Base-by-base conservation (phyloP, 176 grass and related monocot genomes). In the Triticum monococcum region DNA sequence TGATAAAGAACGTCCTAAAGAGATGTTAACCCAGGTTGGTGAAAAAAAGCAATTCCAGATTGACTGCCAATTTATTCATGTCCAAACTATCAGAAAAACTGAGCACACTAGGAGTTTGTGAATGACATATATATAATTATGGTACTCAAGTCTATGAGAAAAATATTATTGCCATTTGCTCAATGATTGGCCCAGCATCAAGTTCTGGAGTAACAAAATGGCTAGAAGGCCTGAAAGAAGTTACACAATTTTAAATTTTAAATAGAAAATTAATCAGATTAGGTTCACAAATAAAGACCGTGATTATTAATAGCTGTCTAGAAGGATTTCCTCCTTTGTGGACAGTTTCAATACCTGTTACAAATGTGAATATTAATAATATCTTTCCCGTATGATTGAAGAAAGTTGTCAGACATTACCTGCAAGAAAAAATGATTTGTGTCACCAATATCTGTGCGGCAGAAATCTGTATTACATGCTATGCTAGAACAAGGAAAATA, bases 191-290 rank as follows among this genome's bases (percentile, higher is more conserved):
- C 68, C 93, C 96, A 76, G 89, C 88, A 89, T 98, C 96, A 38
- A 98, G 96, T 86, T 94, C 93, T 7, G 92, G 89, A 28, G 93
- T 98, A 24, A 98, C 96, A 77, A 98, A 98, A 92, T 98, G 96
- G 79, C 89, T 95, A 61, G 82, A 95, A 98, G 91, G 96, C 96
- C 96, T 98, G 75, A 40, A 92, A 85, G 62, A 81, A 66, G 17
- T 73, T 83, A 64, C 17, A 77, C 9, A 67, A 62, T 84, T 30
- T 30, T 0, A 30, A 30, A 30, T 30, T 30, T 30, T 30, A 30
- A 30, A 30, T 0, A 30, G 28, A 30, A 0, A 30, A 30, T 41
- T 83, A 68, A 30, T 30, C 5, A 52, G 37, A 82, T 40, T 72
- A 73, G 17, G 20, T 79, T 23, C 77, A 71, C 31, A 84, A 30